Evolutionary conservation across 2,329 filamentous ascomycete species (phyloP), one percentile per base, ranked within the genome.

Genomic region (Pseudophaeomoniella oleicola): DNA sequence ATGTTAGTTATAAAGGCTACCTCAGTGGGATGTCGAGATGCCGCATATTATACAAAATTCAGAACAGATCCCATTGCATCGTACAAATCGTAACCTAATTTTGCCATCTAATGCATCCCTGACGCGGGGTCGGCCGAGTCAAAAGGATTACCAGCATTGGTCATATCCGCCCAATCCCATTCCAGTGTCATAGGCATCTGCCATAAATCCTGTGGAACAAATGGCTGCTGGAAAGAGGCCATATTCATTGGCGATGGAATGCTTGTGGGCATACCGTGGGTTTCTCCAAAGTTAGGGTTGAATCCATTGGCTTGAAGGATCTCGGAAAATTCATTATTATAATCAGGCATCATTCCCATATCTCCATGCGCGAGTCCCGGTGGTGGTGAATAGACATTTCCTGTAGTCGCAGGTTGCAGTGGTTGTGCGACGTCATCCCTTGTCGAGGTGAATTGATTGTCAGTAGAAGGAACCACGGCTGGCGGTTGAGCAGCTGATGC

Each of bases 131-230:
- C 22, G n/a, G 6, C n/a, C 6, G 22, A n/a, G 22, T 27, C 22
- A 6, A 27, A 27, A 27, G 22, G n/a, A n/a, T 27, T 27, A n/a
- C 31, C 56, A 13, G 50, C 31, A 15, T 31, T 50, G 11, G 57
- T 57, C 51, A 62, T 57, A 38, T 66, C 62, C 3, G 62, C 72
- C 78, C 77, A 82, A 45, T 81, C 85, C 86, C 87, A 94, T 53
- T 96, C 88, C 15, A 96, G 69, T 2, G 84, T 92, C 78, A 94
- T 93, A 1, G 88, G 87, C 73, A 96, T 78, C 55, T 88, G 81
- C 76, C 90, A 98, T 16, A 96, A 60, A 58, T 96, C 90, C 49
- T 88, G 85, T 3, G 90, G 88, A 15, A 96, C 75, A 50, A 94
- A 80, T 0, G 87, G 87, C 46, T 92, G 82, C 50, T 87, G 80